A percentile compares a stretch with the other conserved stretches of the same genome.
Evolutionary conservation across 2,329 filamentous ascomycete species (phyloP).

Genomic region (Pseudocercospora musae): DNA sequence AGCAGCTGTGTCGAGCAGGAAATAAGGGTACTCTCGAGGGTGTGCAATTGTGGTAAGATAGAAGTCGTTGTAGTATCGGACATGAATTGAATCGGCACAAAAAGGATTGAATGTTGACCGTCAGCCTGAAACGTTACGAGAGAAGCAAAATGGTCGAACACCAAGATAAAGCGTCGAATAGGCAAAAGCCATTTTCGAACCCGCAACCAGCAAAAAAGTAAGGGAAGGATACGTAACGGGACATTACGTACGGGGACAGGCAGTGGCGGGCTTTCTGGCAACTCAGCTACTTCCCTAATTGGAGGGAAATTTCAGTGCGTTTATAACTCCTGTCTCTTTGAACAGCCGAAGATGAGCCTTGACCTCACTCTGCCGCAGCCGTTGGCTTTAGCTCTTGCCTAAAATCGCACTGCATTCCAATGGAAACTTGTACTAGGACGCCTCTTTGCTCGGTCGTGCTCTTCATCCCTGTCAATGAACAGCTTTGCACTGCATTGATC

Average conservation of each 20-base stretch:
- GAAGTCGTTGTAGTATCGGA: too few relatives aligned
- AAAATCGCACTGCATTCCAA: not conserved
- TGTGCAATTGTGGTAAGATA: conserved; percentile 35
- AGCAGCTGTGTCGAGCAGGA: not conserved
- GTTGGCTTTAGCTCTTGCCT: not conserved
- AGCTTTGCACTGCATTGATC: too few relatives aligned
- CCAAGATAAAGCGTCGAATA: not conserved
- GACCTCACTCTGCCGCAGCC: not conserved
- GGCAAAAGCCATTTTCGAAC: not conserved
- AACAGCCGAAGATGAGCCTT: not conserved
- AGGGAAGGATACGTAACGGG: not conserved
- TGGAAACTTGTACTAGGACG: too few relatives aligned
- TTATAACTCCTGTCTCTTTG: not conserved
- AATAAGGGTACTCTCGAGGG: too few relatives aligned
- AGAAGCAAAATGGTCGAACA: not conserved
- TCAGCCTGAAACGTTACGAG: too few relatives aligned
- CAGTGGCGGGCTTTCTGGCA: not conserved
- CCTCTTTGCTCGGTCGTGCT: not conserved
- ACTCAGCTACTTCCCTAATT: not conserved
- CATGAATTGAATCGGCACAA: not conserved
- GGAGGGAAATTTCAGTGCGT: not conserved
- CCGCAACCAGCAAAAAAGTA: not conserved
- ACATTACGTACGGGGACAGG: not conserved
- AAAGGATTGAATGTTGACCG: not conserved
- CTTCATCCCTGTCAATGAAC: not conserved